Conservation (phyloP, 2,329 filamentous ascomycete genomes). For the Aspergillus oerlinghausenensis region DNA sequence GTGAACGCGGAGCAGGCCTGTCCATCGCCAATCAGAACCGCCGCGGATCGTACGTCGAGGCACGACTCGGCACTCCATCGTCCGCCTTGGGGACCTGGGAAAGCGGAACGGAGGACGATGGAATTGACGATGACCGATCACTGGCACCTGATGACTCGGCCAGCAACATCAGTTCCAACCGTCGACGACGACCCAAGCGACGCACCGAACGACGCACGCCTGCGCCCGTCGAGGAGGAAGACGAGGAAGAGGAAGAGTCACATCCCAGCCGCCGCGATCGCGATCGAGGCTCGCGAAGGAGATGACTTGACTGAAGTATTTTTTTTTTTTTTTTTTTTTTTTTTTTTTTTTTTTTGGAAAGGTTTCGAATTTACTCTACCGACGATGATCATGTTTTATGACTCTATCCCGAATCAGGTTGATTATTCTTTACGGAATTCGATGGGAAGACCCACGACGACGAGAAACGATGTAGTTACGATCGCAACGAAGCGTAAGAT, state of each 20-base stretch:
- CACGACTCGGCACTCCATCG: constrained; percentile 40
- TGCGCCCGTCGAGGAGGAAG: constrained; percentile 45
- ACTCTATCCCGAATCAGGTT: background rate
- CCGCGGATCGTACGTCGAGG: constrained; percentile 39
- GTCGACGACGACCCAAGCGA: constrained; percentile 42
- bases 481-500: background rate
- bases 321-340: too few species aligned
- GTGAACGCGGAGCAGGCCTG: constrained; percentile 77
- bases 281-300: constrained; percentile 21
- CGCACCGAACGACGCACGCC: constrained; percentile 47
- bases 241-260: constrained; percentile 34
- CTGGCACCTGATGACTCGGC: constrained; percentile 47
- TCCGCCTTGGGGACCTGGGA: constrained; percentile 35
- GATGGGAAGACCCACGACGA: background rate
- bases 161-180: constrained; percentile 46
- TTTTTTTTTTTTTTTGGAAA: background rate
- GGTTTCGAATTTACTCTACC: background rate
- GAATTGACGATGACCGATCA: constrained; percentile 42
- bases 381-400: background rate
- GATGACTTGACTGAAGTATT: constrained; percentile 8
- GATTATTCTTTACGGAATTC: background rate
- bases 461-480: background rate
- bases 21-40: constrained; percentile 45
- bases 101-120: constrained; percentile 41
- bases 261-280: constrained; percentile 22